phyloP scores from a whole-genome alignment of 2,329 filamentous ascomycete genomes.

The Penicillium sp. region DNA sequence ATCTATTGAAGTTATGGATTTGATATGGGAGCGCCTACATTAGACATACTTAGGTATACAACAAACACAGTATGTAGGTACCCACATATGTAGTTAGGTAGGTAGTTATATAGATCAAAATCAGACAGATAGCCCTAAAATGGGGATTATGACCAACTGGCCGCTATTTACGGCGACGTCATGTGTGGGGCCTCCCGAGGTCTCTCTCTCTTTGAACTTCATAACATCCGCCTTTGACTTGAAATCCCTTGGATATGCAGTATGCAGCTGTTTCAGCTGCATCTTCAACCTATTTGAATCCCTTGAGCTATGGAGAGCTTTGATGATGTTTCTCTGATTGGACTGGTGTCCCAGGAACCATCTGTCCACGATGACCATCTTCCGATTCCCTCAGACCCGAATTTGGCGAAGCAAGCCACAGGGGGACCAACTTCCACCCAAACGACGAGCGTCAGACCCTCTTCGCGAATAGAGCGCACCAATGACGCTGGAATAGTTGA shows the following conservation, averaged over 20 bases:
- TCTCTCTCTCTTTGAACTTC: neutral
- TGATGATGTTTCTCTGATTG: conserved; percentile 28
- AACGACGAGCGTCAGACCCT: conserved; percentile 3
- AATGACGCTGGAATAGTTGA: conserved; percentile 15
- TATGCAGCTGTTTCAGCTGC: neutral
- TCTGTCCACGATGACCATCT: conserved; percentile 13
- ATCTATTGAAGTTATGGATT: too few species aligned
- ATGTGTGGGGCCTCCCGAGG: conserved; percentile 1
- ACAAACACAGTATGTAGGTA: too few species aligned
- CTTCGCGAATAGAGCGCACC: conserved; percentile 6
- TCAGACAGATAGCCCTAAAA: neutral
- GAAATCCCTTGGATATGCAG: neutral
- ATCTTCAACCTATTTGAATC: neutral
- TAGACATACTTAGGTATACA: too few species aligned
- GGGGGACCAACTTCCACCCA: conserved; percentile 11
- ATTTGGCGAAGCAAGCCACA: conserved; percentile 8
- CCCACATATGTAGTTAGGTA: too few species aligned
- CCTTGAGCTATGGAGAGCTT: conserved; percentile 32
- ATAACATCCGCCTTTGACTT: neutral
- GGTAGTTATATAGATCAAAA: neutral
- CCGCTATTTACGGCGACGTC: conserved; percentile 4
- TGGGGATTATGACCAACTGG: neutral
- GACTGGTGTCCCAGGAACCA: conserved; percentile 13
- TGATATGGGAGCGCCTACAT: too few species aligned
- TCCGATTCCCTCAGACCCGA: conserved; percentile 4